Percentiles rank a stretch among this genome's conserved stretches.
Conservation (phyloP, 352 stramenopile species). For the Phytophthora pini region DNA sequence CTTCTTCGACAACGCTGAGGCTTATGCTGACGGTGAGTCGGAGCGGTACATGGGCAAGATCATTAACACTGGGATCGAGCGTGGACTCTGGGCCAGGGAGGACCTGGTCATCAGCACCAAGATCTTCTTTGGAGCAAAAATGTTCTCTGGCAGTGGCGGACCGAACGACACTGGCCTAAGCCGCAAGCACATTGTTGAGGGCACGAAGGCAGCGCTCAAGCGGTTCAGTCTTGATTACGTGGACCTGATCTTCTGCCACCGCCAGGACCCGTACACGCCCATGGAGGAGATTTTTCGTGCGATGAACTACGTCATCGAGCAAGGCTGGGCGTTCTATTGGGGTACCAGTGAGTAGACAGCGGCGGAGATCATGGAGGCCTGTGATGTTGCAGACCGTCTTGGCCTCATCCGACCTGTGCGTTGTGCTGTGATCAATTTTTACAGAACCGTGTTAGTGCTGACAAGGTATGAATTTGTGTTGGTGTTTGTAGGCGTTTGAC, state of each 20-base stretch:
- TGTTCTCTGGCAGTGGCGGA: slow-evolving; percentile 8
- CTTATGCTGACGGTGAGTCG: slow-evolving; percentile 33
- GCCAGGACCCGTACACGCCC: slow-evolving; percentile 39
- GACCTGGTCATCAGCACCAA: slow-evolving; percentile 61
- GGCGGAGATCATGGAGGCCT: slow-evolving; percentile 55
- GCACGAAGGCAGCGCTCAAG: slow-evolving; percentile 46
- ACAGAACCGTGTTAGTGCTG: slow-evolving; percentile 45
- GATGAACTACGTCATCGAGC: slow-evolving; percentile 56
- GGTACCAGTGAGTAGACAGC: slow-evolving; percentile 59
- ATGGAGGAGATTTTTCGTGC: slow-evolving; percentile 58
- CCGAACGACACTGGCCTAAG: slow-evolving; percentile 43
- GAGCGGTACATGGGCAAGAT: slow-evolving; percentile 43
- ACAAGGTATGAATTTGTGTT: not conserved
- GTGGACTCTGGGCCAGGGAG: slow-evolving; percentile 35
- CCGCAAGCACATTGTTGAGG: slow-evolving; percentile 59
- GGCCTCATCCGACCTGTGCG: slow-evolving; percentile 36
- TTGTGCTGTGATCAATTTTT: not conserved
- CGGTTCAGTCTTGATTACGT: slow-evolving; percentile 44
- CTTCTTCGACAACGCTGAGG: slow-evolving; percentile 56
- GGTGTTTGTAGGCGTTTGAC: slow-evolving; percentile 50
- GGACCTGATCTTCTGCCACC: slow-evolving; percentile 53
- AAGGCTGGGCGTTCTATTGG: slow-evolving; percentile 58
- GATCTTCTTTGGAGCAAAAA: slow-evolving; percentile 37
- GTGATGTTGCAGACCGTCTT: slow-evolving; percentile 41
- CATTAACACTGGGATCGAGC: slow-evolving; percentile 37